phyloP scores from a whole-genome alignment of 208 protist genomes.

The Crithidia fasciculata region DNA sequence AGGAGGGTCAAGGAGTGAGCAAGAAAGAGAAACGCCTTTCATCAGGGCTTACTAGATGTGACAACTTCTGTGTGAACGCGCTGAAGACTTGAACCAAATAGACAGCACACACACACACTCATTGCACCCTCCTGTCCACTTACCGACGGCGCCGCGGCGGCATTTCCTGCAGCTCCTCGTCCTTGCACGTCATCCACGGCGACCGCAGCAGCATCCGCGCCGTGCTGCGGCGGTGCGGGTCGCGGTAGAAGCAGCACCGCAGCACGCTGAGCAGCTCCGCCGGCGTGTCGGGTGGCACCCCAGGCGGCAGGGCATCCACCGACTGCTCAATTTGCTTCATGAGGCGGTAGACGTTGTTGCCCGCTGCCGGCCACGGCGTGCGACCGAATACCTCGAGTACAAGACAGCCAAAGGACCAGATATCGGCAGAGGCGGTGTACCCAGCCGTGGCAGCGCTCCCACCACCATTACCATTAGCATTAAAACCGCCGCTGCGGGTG shows the following conservation, averaged over 20 bases:
- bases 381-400: conserved; percentile 82
- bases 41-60: neutral
- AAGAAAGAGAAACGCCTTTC: conserved; percentile 4
- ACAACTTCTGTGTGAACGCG: too few relatives aligned
- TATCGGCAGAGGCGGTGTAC: conserved; percentile 77
- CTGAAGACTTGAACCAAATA: too few relatives aligned
- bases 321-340: conserved; percentile 78
- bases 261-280: conserved; percentile 50
- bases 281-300: conserved; percentile 60
- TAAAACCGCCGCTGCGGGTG: neutral
- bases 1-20: neutral
- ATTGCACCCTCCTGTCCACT: neutral
- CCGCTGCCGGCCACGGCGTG: conserved; percentile 54
- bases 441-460: conserved; percentile 20
- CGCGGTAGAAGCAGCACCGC: conserved; percentile 61
- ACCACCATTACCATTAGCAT: neutral
- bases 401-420: conserved; percentile 89
- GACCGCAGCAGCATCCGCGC: conserved; percentile 62
- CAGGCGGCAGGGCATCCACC: conserved; percentile 59
- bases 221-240: conserved; percentile 55
- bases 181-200: conserved; percentile 79
- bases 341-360: conserved; percentile 61
- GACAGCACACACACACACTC: too few relatives aligned
- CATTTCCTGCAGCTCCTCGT: conserved; percentile 64
- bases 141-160: conserved; percentile 18